A percentile compares a stretch with the other conserved stretches of the same genome.
Evolutionary conservation across 2,329 filamentous ascomycete species (phyloP).

Genomic region (Orbilia ellipsospora): DNA sequence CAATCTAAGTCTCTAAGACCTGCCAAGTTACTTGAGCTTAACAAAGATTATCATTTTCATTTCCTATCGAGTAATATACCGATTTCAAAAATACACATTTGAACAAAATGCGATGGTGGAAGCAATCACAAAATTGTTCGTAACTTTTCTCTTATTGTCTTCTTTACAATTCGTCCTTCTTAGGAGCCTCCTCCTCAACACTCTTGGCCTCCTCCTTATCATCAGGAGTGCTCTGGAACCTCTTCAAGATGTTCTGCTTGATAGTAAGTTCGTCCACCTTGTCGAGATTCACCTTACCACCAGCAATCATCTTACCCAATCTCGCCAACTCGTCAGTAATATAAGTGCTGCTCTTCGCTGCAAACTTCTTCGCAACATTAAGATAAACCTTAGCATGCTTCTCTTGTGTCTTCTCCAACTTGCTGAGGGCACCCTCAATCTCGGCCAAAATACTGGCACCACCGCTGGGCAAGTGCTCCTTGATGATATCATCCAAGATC

Average conservation of each 20-base stretch:
- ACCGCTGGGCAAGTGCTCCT: constrained; percentile 73
- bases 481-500: constrained; percentile 78
- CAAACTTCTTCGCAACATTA: constrained; percentile 75
- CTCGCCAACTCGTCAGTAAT: constrained; percentile 79
- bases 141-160: neutral
- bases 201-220: constrained; percentile 8
- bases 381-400: constrained; percentile 95
- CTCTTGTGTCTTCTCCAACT: constrained; percentile 68
- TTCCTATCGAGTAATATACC: neutral
- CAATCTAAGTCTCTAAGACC: no score
- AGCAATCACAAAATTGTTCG: neutral
- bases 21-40: no score
- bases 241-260: constrained; percentile 49
- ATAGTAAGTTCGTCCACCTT: constrained; percentile 52
- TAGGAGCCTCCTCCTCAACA: neutral
- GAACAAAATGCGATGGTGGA: neutral
- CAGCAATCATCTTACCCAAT: constrained; percentile 40
- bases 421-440: constrained; percentile 76
- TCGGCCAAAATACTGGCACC: constrained; percentile 73
- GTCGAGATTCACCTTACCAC: constrained; percentile 35
- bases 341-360: constrained; percentile 76
- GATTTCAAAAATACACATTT: neutral
- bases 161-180: constrained; percentile 52
- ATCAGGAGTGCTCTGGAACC: constrained; percentile 27
- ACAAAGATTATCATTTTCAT: constrained; percentile 2